These are phyloP conservation scores for Phlebiopsis gigantea DNA, from an alignment of 768 basidiomycete genomes.

Conservation along the genomic window DNA sequence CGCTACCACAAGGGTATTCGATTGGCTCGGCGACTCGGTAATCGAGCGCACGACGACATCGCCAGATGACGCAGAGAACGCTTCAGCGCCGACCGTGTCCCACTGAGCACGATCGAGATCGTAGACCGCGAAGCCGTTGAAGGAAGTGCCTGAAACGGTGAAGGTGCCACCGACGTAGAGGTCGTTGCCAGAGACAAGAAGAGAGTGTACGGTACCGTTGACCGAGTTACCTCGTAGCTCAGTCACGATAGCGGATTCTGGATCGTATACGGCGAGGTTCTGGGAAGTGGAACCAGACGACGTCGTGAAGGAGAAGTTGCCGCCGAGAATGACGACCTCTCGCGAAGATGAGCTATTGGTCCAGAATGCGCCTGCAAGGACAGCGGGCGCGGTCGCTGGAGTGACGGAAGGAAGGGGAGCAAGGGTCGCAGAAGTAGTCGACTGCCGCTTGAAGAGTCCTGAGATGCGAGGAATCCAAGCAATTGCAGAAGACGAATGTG, in stretches of 20 bases:
- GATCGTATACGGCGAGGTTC: slow-evolving; percentile 70
- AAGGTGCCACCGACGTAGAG: slow-evolving; percentile 88
- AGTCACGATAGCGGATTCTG: slow-evolving; percentile 39
- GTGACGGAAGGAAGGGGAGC: slow-evolving; percentile 50
- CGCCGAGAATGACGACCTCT: slow-evolving; percentile 77
- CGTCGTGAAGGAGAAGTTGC: slow-evolving; percentile 72
- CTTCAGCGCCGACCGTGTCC: slow-evolving; percentile 51
- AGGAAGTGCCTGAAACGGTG: slow-evolving; percentile 47
- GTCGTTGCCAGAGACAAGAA: slow-evolving; percentile 63
- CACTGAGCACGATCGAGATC: slow-evolving; percentile 63
- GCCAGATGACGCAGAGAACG: slow-evolving; percentile 53
- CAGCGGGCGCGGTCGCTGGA: slow-evolving; percentile 65
- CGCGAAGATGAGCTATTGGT: slow-evolving; percentile 64
- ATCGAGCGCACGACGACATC: slow-evolving; percentile 68
- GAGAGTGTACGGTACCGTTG: slow-evolving; percentile 70
- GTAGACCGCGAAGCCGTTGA: slow-evolving; percentile 75
- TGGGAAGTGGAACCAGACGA: slow-evolving; percentile 36
- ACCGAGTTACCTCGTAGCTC: slow-evolving; percentile 58
- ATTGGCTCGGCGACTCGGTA: slow-evolving; percentile 51
- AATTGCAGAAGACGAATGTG: slow-evolving; percentile 20
- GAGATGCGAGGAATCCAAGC: slow-evolving; percentile 43
- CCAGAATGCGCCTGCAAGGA: slow-evolving; percentile 88
- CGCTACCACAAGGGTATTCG: slow-evolving; percentile 69
- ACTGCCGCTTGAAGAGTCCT: slow-evolving; percentile 49
- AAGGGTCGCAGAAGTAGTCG: slow-evolving; percentile 33